A percentile compares a stretch with the other conserved stretches of the same genome.
Conservation (phyloP, 2,329 filamentous ascomycete genomes). For the Epichloe scottii region DNA sequence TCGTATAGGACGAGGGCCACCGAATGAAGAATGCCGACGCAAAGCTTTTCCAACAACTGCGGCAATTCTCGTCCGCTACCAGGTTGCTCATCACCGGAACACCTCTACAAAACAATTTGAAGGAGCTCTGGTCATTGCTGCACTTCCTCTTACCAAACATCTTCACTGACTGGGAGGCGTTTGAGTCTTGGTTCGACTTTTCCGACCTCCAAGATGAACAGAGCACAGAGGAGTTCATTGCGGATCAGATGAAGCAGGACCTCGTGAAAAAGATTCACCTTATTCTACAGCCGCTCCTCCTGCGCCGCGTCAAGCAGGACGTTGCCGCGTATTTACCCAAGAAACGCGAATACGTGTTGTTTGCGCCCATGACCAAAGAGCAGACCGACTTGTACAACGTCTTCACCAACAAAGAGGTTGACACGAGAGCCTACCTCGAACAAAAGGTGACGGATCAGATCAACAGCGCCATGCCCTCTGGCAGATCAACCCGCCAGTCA, state of each 20-base stretch:
- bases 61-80: conserved; percentile 82
- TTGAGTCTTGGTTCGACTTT: conserved; percentile 96
- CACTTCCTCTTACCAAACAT: conserved; percentile 89
- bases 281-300: conserved; percentile 79
- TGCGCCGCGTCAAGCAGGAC: conserved; percentile 83
- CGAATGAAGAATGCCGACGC: conserved; percentile 96
- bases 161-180: conserved; percentile 85
- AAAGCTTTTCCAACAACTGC: conserved; percentile 75
- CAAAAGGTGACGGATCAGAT: conserved; percentile 61
- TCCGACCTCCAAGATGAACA: conserved; percentile 78
- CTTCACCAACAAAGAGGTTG: conserved; percentile 42
- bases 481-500: conserved; percentile 19
- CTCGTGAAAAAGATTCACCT: conserved; percentile 68
- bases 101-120: conserved; percentile 87
- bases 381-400: conserved; percentile 80
- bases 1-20: conserved; percentile 75
- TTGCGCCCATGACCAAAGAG: conserved; percentile 79
- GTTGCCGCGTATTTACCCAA: conserved; percentile 86
- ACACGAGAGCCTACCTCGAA: conserved; percentile 66
- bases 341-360: conserved; percentile 92
- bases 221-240: conserved; percentile 64
- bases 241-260: conserved; percentile 51
- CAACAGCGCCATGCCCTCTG: conserved; percentile 20
- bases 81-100: conserved; percentile 89
- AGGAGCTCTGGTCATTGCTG: conserved; percentile 86